Evolutionary conservation across 1,284 basidiomycete genomes (phyloP).

Genomic region (Apiotrichum akiyoshidainum): DNA sequence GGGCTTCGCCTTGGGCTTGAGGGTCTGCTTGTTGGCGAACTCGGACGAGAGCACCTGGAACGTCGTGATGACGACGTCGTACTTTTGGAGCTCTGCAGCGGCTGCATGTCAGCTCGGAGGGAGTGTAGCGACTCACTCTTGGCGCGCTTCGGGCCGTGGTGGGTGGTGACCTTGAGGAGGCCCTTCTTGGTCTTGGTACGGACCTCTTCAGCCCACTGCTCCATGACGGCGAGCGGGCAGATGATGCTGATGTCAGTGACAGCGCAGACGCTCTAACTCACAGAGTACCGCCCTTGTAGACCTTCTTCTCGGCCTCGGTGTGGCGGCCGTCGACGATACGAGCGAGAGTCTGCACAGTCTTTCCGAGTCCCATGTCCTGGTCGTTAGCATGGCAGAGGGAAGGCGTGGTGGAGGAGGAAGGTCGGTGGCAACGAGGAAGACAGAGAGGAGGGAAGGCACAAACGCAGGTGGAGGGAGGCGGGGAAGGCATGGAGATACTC

Average conservation of each 20-base stretch:
- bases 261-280: slow-evolving; percentile 50
- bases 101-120: slow-evolving; percentile 53
- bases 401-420: neutral
- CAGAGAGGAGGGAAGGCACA: too few relatives aligned
- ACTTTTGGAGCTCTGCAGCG: slow-evolving; percentile 59
- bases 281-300: slow-evolving; percentile 66
- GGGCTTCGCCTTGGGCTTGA: neutral
- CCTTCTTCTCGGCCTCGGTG: slow-evolving; percentile 64
- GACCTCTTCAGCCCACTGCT: slow-evolving; percentile 88
- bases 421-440: too few relatives aligned
- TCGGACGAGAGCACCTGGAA: slow-evolving; percentile 77
- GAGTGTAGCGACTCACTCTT: slow-evolving; percentile 55
- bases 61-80: slow-evolving; percentile 76
- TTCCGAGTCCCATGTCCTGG: slow-evolving; percentile 64
- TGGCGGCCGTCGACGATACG: slow-evolving; percentile 74
- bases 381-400: slow-evolving; percentile 8
- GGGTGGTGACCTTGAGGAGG: slow-evolving; percentile 67
- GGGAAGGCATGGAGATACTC: slow-evolving; percentile 41
- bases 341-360: slow-evolving; percentile 86
- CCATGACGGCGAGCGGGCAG: slow-evolving; percentile 77
- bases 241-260: slow-evolving; percentile 59
- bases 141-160: slow-evolving; percentile 73
- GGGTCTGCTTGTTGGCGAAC: neutral
- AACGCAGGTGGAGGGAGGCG: too few relatives aligned
- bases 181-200: slow-evolving; percentile 65